A percentile compares a stretch with the other conserved stretches of the same genome.
phyloP scores from a whole-genome alignment of 306 rosid species.

The Nissolia schottii region DNA sequence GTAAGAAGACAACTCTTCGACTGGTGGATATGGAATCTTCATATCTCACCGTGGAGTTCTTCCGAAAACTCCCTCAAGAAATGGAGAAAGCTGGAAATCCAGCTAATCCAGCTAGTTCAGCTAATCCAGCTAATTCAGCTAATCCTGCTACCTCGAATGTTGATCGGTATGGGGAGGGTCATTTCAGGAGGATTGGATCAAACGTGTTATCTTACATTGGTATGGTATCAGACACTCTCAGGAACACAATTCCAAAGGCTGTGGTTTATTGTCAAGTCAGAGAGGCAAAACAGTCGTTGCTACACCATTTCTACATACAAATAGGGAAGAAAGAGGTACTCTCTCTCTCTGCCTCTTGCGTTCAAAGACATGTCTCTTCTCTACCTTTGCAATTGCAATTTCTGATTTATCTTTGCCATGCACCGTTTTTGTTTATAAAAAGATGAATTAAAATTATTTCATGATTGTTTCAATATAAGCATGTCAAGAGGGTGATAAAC shows the following conservation, averaged over 20 bases:
- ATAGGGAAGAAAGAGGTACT: conserved; percentile 89
- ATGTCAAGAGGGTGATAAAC: no score
- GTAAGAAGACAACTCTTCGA: conserved; percentile 79
- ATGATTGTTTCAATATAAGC: no score
- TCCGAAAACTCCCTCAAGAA: conserved; percentile 88
- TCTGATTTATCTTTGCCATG: background rate
- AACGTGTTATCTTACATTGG: conserved; percentile 84
- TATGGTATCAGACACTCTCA: conserved; percentile 86
- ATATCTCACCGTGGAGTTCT: conserved; percentile 96
- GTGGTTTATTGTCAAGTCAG: conserved; percentile 93
- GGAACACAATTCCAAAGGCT: conserved; percentile 85
- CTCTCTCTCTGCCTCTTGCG: background rate
- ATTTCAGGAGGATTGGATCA: conserved; percentile 80
- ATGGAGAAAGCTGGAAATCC: conserved; percentile 60
- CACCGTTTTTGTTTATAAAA: background rate
- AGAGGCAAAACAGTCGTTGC: conserved; percentile 81
- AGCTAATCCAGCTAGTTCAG: conserved; percentile 27
- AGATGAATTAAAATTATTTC: no score
- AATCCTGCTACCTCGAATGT: conserved; percentile 29
- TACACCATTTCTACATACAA: conserved; percentile 68
- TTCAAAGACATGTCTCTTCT: background rate
- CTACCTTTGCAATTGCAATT: background rate
- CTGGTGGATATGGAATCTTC: conserved; percentile 97
- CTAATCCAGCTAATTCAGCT: conserved; percentile 30
- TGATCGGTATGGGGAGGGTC: conserved; percentile 78